These are phyloP conservation scores for Senna siamea DNA, from an alignment of 306 rosid genomes.

Conservation along the genomic window DNA sequence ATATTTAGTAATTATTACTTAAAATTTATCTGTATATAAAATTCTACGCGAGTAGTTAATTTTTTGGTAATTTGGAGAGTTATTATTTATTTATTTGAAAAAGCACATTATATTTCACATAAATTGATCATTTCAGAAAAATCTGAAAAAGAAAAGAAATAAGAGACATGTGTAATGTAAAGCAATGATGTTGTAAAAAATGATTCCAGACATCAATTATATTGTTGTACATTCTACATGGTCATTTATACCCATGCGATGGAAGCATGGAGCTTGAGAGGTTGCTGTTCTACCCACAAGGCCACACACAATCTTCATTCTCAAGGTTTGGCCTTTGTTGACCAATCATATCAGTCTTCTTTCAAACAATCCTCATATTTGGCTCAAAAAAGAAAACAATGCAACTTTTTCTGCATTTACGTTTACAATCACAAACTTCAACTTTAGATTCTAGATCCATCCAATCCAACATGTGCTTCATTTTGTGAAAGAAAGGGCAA, in stretches of 20 bases:
- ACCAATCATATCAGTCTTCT: constrained; percentile 37
- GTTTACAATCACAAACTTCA: too few relatives aligned
- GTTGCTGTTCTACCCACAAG: constrained; percentile 28
- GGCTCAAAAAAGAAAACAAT: not conserved
- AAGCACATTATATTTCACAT: too few relatives aligned
- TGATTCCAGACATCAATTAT: constrained; percentile 27
- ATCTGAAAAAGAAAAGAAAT: not conserved
- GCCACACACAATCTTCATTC: constrained; percentile 33
- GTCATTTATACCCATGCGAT: not conserved
- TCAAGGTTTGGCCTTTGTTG: constrained; percentile 33
- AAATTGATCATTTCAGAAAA: too few relatives aligned
- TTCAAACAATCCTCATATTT: not conserved
- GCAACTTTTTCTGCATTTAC: too few relatives aligned
- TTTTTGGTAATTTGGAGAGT: too few relatives aligned
- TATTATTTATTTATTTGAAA: too few relatives aligned
- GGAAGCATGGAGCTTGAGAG: too few relatives aligned
- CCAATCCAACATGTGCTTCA: not conserved
- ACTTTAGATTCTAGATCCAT: too few relatives aligned
- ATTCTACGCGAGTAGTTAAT: too few relatives aligned
- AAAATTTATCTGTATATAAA: too few relatives aligned
- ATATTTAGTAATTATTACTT: too few relatives aligned
- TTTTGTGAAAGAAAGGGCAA: not conserved
- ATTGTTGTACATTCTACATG: not conserved
- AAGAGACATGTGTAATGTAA: not conserved
- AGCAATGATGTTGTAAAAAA: not conserved